Conservation (phyloP, 1,139 yeast genomes). For the Maudiozyma humilis region DNA sequence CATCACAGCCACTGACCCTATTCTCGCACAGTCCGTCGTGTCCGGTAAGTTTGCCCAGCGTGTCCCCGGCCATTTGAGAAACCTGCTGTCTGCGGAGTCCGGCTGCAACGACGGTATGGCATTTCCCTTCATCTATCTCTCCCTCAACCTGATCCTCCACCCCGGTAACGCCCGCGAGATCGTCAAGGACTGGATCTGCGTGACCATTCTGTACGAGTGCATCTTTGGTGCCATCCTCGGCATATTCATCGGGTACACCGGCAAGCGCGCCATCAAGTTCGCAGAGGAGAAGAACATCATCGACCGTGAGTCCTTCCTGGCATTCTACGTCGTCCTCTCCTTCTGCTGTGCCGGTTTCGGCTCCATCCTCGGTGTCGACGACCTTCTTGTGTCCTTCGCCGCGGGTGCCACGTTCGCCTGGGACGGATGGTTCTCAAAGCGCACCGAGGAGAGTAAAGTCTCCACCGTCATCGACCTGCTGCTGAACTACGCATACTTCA, state of each 20-base stretch:
- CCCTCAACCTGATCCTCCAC: slow-evolving; percentile 60
- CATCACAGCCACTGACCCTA: slow-evolving; percentile 96
- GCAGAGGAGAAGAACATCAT: slow-evolving; percentile 71
- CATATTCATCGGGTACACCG: slow-evolving; percentile 61
- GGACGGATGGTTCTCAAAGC: slow-evolving; percentile 88
- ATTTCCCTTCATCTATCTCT: slow-evolving; percentile 80
- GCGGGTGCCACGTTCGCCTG: slow-evolving; percentile 96
- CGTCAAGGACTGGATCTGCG: slow-evolving; percentile 74
- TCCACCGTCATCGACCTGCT: slow-evolving; percentile 85
- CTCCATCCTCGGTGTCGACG: slow-evolving; percentile 86
- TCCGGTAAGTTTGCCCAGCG: slow-evolving; percentile 97
- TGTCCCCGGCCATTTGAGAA: slow-evolving; percentile 93
- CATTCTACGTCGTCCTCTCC: slow-evolving; percentile 79
- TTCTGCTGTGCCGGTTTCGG: slow-evolving; percentile 91
- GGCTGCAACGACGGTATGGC: slow-evolving; percentile 99
- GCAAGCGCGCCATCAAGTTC: slow-evolving; percentile 55
- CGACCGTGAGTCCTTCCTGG: slow-evolving; percentile 89
- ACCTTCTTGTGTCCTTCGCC: slow-evolving; percentile 82
- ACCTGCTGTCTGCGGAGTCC: slow-evolving; percentile 83
- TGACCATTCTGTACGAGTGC: slow-evolving; percentile 83
- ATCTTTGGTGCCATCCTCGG: slow-evolving; percentile 78
- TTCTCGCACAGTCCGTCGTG: slow-evolving; percentile 94
- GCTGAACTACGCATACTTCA: slow-evolving; percentile 79
- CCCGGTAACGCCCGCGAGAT: slow-evolving; percentile 58
- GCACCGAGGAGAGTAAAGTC: slow-evolving; percentile 86